These are phyloP conservation scores for Geosmithia morbida DNA, from an alignment of 2,329 filamentous ascomycete genomes.

Conservation along the genomic window DNA sequence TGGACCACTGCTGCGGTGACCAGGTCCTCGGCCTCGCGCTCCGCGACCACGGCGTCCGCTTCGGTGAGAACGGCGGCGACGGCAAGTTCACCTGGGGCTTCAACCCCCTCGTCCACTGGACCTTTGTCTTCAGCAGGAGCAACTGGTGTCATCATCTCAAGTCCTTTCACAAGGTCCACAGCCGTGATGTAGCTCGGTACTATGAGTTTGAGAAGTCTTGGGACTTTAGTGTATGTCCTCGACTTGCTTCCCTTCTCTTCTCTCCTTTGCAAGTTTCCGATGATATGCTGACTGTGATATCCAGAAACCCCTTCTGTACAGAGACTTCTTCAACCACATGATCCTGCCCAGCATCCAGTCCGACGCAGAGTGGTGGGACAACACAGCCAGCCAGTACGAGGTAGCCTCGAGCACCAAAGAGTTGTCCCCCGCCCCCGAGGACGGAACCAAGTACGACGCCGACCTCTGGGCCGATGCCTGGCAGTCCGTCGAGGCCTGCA, in stretches of 20 bases:
- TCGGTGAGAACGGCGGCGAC: constrained; percentile 11
- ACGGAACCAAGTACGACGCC: constrained; percentile 3
- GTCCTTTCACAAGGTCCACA: constrained; percentile 12
- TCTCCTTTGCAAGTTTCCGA: too few relatives aligned
- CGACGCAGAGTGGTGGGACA: constrained; percentile 10
- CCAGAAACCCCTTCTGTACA: constrained; percentile 8
- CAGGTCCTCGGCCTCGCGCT: constrained; percentile 9
- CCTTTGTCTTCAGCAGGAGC: constrained; percentile 7
- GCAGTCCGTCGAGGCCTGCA: constrained; percentile 8
- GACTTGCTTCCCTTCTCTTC: too few relatives aligned
- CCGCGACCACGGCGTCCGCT: constrained; percentile 7
- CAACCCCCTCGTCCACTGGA: constrained; percentile 10
- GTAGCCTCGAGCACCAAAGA: constrained; percentile 8
- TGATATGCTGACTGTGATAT: too few relatives aligned
- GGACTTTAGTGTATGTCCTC: constrained; percentile 7
- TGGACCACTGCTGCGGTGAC: constrained; percentile 11
- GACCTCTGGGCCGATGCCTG: constrained; percentile 7
- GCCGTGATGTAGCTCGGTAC: constrained; percentile 9
- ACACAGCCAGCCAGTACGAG: constrained; percentile 7
- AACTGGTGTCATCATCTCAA: constrained; percentile 11
- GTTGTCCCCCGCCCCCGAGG: constrained; percentile 4
- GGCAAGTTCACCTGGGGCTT: constrained; percentile 11
- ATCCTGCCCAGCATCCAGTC: constrained; percentile 7
- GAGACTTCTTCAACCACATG: constrained; percentile 9
- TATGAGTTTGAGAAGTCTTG: constrained; percentile 9